Conservation (phyloP, 2,329 filamentous ascomycete genomes). For the Teratosphaeria destructans region DNA sequence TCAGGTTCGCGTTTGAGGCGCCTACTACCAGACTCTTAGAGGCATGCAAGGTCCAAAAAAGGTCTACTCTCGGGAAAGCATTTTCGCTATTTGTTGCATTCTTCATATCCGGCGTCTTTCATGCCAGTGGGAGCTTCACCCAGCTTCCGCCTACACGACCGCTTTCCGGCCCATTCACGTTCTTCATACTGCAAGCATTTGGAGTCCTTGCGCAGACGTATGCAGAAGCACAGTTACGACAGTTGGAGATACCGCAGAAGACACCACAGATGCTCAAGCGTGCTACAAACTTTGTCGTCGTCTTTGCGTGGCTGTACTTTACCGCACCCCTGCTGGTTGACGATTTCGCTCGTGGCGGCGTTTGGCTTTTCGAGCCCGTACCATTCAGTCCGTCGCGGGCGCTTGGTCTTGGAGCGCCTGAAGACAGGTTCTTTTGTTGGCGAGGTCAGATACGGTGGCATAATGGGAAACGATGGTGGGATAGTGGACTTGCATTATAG, state of each 20-base stretch:
- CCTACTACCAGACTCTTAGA: slow-evolving; percentile 42
- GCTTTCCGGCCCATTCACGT: slow-evolving; percentile 44
- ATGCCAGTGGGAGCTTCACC: slow-evolving; percentile 59
- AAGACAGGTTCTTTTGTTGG: slow-evolving; percentile 54
- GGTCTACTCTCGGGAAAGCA: slow-evolving; percentile 27
- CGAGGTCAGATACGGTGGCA: background rate
- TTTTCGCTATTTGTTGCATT: slow-evolving; percentile 49
- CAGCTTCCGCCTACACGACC: slow-evolving; percentile 52
- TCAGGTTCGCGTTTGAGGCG: slow-evolving; percentile 61
- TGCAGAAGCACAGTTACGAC: slow-evolving; percentile 27
- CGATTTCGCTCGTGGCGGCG: slow-evolving; percentile 61
- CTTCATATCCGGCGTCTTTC: slow-evolving; percentile 55
- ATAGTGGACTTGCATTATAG: slow-evolving; percentile 2
- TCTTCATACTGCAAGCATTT: slow-evolving; percentile 61
- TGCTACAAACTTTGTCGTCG: slow-evolving; percentile 51
- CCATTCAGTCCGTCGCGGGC: slow-evolving; percentile 61
- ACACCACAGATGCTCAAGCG: slow-evolving; percentile 41
- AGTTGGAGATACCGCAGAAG: slow-evolving; percentile 17
- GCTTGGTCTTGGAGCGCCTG: slow-evolving; percentile 51
- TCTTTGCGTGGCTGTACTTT: slow-evolving; percentile 55
- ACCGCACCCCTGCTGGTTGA: slow-evolving; percentile 60
- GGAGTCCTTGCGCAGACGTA: slow-evolving; percentile 54
- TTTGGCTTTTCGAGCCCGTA: slow-evolving; percentile 78
- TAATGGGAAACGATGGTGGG: slow-evolving; percentile 2
- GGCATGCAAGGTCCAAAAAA: slow-evolving; percentile 19